A percentile compares a stretch with the other conserved stretches of the same genome.
phyloP scores from a whole-genome alignment of 2,329 filamentous ascomycete species.

The Cercospora nicotianae region DNA sequence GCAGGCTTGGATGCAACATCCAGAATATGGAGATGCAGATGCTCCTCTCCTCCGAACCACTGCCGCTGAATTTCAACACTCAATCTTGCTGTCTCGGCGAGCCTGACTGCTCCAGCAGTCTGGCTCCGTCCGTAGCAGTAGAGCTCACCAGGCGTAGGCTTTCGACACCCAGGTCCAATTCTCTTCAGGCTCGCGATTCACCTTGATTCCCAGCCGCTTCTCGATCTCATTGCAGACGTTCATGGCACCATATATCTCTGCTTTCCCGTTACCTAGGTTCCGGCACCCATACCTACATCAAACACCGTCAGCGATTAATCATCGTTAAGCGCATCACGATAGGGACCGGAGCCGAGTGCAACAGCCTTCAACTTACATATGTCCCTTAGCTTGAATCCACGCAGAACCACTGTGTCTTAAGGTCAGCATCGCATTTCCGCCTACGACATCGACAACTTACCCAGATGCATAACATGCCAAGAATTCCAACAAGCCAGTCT shows the following conservation, averaged over 20 bases:
- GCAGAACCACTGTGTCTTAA: slow-evolving; percentile 16
- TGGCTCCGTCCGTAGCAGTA: background rate
- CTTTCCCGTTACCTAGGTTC: slow-evolving; percentile 24
- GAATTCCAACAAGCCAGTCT: slow-evolving; percentile 26
- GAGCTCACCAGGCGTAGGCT: slow-evolving; percentile 21
- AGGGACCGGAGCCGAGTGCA: background rate
- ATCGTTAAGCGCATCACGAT: background rate
- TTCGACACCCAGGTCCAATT: slow-evolving; percentile 25
- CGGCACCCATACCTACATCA: slow-evolving; percentile 20
- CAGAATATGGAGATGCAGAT: background rate
- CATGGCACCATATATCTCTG: slow-evolving; percentile 25
- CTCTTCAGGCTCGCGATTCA: slow-evolving; percentile 20
- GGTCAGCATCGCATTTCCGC: background rate
- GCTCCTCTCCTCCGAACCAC: background rate
- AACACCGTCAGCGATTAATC: background rate
- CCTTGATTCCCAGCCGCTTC: slow-evolving; percentile 17
- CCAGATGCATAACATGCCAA: slow-evolving; percentile 27
- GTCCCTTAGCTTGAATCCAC: slow-evolving; percentile 25
- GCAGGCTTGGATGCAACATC: background rate
- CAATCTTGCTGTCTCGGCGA: background rate
- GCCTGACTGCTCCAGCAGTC: background rate
- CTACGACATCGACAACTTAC: slow-evolving; percentile 7
- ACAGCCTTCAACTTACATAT: slow-evolving; percentile 15
- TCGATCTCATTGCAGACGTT: slow-evolving; percentile 24
- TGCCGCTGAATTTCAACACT: background rate